phyloP scores from a whole-genome alignment of 495 filamentous ascomycete species.

The Daldinia childiae region DNA sequence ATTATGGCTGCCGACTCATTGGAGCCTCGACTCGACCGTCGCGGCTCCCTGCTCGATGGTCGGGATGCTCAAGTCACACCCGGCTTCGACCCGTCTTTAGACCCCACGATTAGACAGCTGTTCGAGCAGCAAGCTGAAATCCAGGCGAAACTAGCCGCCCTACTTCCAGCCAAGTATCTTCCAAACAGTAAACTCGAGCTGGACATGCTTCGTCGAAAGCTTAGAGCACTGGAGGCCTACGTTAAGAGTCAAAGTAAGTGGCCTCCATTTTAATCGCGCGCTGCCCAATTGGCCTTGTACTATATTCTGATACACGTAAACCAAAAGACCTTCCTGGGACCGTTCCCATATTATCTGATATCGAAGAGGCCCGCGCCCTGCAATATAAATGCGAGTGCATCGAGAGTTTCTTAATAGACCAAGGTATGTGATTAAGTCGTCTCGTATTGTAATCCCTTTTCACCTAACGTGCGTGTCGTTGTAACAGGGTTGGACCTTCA shows the following conservation, averaged over 20 bases:
- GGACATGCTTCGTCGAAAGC: constrained; percentile 59
- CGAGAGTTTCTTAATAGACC: constrained; percentile 57
- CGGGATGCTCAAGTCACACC: constrained; percentile 46
- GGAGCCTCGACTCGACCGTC: constrained; percentile 48
- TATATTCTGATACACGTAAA: constrained; percentile 49
- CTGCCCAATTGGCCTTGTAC: constrained; percentile 10
- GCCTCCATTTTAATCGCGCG: constrained; percentile 23
- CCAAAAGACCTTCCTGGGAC: constrained; percentile 54
- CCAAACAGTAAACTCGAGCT: constrained; percentile 56
- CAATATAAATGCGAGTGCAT: constrained; percentile 63
- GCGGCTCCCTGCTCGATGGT: constrained; percentile 44
- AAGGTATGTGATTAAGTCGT: constrained; percentile 51
- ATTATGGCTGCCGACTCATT: constrained; percentile 44
- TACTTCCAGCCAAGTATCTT: constrained; percentile 57
- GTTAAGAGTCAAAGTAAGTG: constrained; percentile 57
- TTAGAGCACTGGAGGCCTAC: constrained; percentile 55
- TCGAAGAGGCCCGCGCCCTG: constrained; percentile 59
- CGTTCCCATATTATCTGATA: constrained; percentile 55
- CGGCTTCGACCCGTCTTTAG: constrained; percentile 52
- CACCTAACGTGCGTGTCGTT: constrained; percentile 25
- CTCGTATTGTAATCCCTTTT: constrained; percentile 9
- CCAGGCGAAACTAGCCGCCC: constrained; percentile 56
- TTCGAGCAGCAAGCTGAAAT: constrained; percentile 62
- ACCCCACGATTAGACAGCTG: constrained; percentile 57
- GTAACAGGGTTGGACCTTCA: constrained; percentile 56